Evolutionary conservation across 1,139 yeast genomes (phyloP).

Genomic region (Yamadazyma friedrichii): DNA sequence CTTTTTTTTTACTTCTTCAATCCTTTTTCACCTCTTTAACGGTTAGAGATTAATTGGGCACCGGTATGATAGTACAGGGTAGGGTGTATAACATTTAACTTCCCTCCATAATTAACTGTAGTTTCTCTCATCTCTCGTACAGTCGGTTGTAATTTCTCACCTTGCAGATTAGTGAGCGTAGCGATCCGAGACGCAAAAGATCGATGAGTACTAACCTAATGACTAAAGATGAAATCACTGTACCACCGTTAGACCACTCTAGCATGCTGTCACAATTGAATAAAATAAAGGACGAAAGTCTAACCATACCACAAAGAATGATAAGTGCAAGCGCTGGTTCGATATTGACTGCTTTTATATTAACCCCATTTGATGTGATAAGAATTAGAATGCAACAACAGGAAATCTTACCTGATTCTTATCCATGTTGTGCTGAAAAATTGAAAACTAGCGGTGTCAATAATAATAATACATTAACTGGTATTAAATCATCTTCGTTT

Average conservation of each 20-base stretch:
- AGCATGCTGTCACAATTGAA: neutral
- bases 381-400: slow-evolving; percentile 91
- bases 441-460: neutral
- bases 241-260: neutral
- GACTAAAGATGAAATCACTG: neutral
- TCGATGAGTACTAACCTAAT: slow-evolving; percentile 1
- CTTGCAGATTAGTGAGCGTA: neutral
- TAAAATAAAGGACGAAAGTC: slow-evolving; percentile 2
- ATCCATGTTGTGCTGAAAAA: slow-evolving; percentile 8
- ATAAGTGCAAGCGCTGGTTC: slow-evolving; percentile 91
- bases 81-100: too few relatives aligned
- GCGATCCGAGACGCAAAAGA: neutral
- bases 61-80: too few relatives aligned
- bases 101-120: too few relatives aligned
- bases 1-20: too few relatives aligned
- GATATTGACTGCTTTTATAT: slow-evolving; percentile 76
- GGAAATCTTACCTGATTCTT: slow-evolving; percentile 48
- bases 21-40: too few relatives aligned
- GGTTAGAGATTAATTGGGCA: too few relatives aligned
- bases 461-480: neutral
- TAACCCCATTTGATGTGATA: slow-evolving; percentile 94
- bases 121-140: too few relatives aligned
- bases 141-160: too few relatives aligned
- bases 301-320: slow-evolving; percentile 65
- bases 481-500: neutral